Evolutionary conservation across 192 early-diverging fungal genomes (phyloP).

Genomic region (Coemansia sp.): DNA sequence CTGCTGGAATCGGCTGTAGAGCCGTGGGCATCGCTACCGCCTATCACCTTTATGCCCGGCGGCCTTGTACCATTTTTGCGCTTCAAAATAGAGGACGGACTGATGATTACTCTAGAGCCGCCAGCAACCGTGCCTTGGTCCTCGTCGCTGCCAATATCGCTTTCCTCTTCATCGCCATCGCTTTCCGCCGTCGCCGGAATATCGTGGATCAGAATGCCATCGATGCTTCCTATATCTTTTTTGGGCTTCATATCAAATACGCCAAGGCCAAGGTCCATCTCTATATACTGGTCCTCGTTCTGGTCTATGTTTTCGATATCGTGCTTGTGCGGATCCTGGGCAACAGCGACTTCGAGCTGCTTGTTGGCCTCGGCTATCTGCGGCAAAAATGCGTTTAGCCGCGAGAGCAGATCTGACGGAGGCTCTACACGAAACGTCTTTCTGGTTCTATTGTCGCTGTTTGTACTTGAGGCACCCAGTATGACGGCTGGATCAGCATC

Average conservation of each 20-base stretch:
- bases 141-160: neutral
- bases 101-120: conserved; percentile 10
- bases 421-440: conserved; percentile 47
- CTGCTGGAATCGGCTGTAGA: neutral
- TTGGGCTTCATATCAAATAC: conserved; percentile 52
- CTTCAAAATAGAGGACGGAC: conserved; percentile 5
- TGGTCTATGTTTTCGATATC: conserved; percentile 47
- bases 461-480: neutral
- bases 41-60: conserved; percentile 15
- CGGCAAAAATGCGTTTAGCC: conserved; percentile 41
- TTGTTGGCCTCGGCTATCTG: conserved; percentile 51
- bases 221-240: conserved; percentile 3
- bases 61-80: conserved; percentile 1
- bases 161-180: conserved; percentile 3
- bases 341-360: conserved; percentile 27
- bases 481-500: neutral
- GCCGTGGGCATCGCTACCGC: neutral
- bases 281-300: conserved; percentile 40
- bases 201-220: conserved; percentile 20
- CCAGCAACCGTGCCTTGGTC: neutral
- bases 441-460: neutral
- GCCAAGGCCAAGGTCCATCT: conserved; percentile 50
- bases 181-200: neutral
- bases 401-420: conserved; percentile 40
- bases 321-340: conserved; percentile 29